A percentile compares a stretch with the other conserved stretches of the same genome.
These are phyloP conservation scores for Tuber indicum DNA, from an alignment of 495 filamentous ascomycete genomes.

Conservation along the genomic window DNA sequence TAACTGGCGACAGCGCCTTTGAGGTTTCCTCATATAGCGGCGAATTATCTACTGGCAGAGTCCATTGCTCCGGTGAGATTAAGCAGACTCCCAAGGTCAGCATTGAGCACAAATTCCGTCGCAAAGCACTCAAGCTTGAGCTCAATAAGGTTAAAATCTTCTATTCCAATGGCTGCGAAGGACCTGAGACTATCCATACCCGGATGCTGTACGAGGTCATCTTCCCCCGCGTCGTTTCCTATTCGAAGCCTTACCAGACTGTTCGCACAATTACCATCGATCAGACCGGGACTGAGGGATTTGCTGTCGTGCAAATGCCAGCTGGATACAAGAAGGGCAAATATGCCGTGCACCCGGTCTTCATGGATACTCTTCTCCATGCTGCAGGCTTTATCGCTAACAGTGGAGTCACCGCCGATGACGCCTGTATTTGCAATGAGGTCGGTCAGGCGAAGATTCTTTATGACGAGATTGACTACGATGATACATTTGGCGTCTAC, in stretches of 20 bases:
- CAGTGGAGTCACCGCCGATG: constrained; percentile 62
- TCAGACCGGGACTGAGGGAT: constrained; percentile 64
- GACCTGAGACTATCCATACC: constrained; percentile 47
- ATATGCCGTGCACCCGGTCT: constrained; percentile 63
- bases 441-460: constrained; percentile 73
- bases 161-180: constrained; percentile 42
- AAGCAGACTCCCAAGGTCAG: constrained; percentile 23
- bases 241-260: constrained; percentile 55
- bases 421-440: constrained; percentile 69
- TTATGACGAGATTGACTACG: constrained; percentile 55
- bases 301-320: constrained; percentile 62
- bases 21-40: constrained; percentile 16
- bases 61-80: constrained; percentile 29
- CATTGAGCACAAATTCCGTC: constrained; percentile 30
- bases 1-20: constrained; percentile 29
- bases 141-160: constrained; percentile 30
- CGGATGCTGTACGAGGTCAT: constrained; percentile 76
- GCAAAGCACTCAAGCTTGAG: constrained; percentile 28
- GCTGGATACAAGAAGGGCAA: constrained; percentile 53
- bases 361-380: constrained; percentile 64
- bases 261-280: constrained; percentile 74
- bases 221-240: constrained; percentile 63
- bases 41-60: neutral
- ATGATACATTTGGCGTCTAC: constrained; percentile 47
- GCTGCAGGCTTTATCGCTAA: constrained; percentile 75